phyloP scores from a whole-genome alignment of 768 basidiomycete genomes.

The Termitomyces sp. region DNA sequence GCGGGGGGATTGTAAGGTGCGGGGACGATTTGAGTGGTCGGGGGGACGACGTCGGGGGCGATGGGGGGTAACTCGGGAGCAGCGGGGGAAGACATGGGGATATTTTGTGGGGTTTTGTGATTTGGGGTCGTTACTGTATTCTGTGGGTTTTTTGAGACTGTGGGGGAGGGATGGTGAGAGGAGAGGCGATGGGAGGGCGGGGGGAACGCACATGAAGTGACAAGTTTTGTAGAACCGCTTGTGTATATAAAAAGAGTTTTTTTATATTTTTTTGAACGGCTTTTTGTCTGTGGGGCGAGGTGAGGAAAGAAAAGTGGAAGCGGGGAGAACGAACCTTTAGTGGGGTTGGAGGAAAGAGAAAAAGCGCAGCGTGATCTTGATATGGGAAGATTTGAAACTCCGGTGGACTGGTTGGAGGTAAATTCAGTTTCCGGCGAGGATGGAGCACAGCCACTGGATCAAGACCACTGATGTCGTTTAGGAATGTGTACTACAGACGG shows the following conservation, averaged over 20 bases:
- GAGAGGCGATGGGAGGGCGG: conserved; percentile 4
- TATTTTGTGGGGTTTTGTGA: conserved; percentile 35
- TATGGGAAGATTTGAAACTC: conserved; percentile 34
- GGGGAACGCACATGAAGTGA: conserved; percentile 52
- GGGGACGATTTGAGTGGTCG: conserved; percentile 22
- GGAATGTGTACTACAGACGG: conserved; percentile 86
- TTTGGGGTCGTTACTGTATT: conserved; percentile 82
- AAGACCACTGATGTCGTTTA: conserved; percentile 57
- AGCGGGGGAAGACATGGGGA: conserved; percentile 51
- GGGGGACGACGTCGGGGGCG: conserved; percentile 41
- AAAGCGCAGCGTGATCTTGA: conserved; percentile 24
- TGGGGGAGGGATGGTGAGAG: conserved; percentile 5
- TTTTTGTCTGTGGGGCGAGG: conserved; percentile 44
- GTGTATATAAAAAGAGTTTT: conserved; percentile 54
- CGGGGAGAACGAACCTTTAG: conserved; percentile 45
- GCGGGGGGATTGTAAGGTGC: too few species aligned
- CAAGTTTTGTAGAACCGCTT: conserved; percentile 64
- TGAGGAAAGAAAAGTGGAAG: conserved; percentile 8
- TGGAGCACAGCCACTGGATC: background rate
- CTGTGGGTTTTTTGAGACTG: conserved; percentile 68
- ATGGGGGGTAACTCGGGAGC: conserved; percentile 47
- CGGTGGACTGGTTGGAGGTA: conserved; percentile 14
- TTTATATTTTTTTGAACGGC: conserved; percentile 51
- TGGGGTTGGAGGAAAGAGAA: conserved; percentile 45
- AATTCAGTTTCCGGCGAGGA: background rate